Base-by-base conservation (phyloP, 2,329 filamentous ascomycete genomes). In the Pseudogymnoascus sp. region DNA sequence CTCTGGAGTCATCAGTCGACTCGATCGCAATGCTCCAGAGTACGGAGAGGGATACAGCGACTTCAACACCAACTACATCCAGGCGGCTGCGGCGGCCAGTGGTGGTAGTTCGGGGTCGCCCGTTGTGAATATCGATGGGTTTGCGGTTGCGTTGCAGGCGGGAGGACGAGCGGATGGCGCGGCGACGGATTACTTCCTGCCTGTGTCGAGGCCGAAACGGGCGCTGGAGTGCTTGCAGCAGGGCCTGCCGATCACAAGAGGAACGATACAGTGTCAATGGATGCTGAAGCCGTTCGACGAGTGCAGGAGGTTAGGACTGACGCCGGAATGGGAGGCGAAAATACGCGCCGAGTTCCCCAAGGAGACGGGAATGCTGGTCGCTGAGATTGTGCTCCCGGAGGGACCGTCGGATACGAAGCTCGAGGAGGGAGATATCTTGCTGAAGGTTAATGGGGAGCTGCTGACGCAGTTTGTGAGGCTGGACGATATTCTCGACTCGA, bases 41-140 rank as follows among this genome's bases (percentile, higher is more conserved):
- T 97, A 99, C 68, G 93, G 93, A 61, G 94, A 97, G 65, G 94
- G 94, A 28, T 99, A 99, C 74, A 94, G 92, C 74, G 94, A 99
- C 73, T 99, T 99, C 83, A 99, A 88, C 73, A 87, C 83, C 58
- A 87, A 96, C 73, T 99, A 99, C 79, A 97, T 97, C 69, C 94
- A 99, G 77, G 94, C 95, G 65, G 96, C 95, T 12, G 95, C 94
- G 3, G 93, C 94, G 4, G 95, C 94, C 2, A 97, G 92, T 73
- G 94, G 94, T 67, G 94, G 94, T 67, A 96, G 91, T 77, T 99
- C 94, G n/a, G 94, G 94, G 64, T 96, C 90, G 85, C 94, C 94
- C 0, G 94, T 99, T 0, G 92, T 99, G 64, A 96, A 97, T 74
- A 89, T 96, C 63, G 90, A 96, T 73, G 94, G 94, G 9, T 88